A percentile compares a stretch with the other conserved stretches of the same genome.
phyloP scores from a whole-genome alignment of 192 early-diverging fungal genomes.

The Mortierella hygrophila region DNA sequence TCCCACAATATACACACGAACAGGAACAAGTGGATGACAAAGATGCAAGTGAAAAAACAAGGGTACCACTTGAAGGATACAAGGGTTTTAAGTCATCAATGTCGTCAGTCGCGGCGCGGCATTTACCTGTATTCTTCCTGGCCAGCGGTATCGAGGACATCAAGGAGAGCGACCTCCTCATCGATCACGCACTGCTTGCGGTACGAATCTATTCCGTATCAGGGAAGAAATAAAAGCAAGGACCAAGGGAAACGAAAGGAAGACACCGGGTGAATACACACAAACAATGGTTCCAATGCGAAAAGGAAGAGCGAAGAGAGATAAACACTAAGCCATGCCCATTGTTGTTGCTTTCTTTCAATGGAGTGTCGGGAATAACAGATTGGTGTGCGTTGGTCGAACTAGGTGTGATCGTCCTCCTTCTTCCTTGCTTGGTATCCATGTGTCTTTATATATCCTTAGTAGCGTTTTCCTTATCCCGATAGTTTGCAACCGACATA shows the following conservation, averaged over 20 bases:
- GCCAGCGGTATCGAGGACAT: slow-evolving; percentile 96
- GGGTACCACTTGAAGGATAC: not conserved
- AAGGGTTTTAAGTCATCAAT: not conserved
- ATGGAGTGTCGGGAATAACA: not conserved
- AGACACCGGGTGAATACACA: not conserved
- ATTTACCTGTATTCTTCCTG: slow-evolving; percentile 93
- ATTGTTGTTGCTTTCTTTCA: not conserved
- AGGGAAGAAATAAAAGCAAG: slow-evolving; percentile 6
- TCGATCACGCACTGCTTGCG: slow-evolving; percentile 96
- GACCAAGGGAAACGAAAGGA: not conserved
- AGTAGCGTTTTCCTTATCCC: not conserved
- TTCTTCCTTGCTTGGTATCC: not conserved
- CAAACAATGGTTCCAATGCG: slow-evolving; percentile 2
- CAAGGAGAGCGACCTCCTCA: slow-evolving; percentile 87
- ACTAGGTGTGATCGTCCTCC: not conserved
- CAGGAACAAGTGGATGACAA: not conserved
- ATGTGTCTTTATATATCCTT: not conserved
- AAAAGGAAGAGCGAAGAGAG: not conserved
- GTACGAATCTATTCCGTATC: slow-evolving; percentile 83
- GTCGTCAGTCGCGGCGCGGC: not conserved
- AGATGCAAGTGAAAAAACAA: not conserved
- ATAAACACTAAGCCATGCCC: not conserved
- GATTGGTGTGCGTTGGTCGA: not conserved
- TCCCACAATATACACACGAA: not conserved
- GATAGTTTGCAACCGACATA: slow-evolving; percentile 22